Conservation (phyloP, 169 alveolate genomes). For the Sarcocystis neurona region DNA sequence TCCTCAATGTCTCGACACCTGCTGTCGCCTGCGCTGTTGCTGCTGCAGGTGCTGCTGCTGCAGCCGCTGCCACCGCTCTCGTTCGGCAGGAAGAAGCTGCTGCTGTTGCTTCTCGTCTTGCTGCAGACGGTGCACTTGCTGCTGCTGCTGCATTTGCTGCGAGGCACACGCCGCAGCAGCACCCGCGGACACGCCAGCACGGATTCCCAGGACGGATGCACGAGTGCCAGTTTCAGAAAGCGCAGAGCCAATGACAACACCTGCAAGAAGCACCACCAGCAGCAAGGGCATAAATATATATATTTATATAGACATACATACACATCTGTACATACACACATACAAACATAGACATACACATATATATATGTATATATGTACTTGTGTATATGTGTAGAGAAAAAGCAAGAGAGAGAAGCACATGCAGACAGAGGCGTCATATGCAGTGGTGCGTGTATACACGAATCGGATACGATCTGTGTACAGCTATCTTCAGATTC, state of each 20-base stretch:
- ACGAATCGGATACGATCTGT: no score
- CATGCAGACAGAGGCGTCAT: no score
- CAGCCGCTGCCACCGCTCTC: background rate
- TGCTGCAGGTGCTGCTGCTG: conserved; percentile 34
- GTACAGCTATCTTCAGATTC: no score
- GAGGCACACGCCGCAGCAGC: conserved; percentile 54
- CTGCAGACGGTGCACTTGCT: background rate
- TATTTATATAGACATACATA: background rate
- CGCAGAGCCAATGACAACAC: conserved; percentile 67
- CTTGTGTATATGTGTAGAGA: no score
- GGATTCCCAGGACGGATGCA: conserved; percentile 71
- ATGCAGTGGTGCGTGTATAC: no score
- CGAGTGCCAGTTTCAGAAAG: conserved; percentile 67
- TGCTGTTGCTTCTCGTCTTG: background rate
- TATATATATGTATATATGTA: no score
- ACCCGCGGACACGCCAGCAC: conserved; percentile 55
- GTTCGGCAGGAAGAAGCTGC: no score
- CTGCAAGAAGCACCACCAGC: conserved; percentile 15
- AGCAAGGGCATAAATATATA: background rate
- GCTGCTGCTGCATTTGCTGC: background rate
- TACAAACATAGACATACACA: background rate
- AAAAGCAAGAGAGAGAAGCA: no score
- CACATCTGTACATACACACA: background rate
- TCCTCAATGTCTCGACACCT: background rate
- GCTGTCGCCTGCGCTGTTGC: conserved; percentile 32